Conservation (phyloP, 306 rosid species). For the Pterocarpus santalinus region DNA sequence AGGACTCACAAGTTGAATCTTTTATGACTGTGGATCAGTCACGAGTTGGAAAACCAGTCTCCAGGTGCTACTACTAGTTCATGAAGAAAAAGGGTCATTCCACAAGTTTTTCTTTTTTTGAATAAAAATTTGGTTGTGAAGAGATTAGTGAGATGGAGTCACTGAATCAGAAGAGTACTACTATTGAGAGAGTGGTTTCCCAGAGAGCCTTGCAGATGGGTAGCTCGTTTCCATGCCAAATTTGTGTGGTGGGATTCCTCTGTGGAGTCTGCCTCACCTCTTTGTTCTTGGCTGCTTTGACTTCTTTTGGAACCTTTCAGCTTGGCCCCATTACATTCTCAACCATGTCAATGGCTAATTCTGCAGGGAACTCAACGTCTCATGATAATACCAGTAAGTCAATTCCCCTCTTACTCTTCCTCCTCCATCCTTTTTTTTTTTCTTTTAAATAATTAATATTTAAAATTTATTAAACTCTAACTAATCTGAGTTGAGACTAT, state of each 20-base stretch:
- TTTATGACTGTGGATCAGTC: constrained; percentile 28
- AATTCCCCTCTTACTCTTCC: neutral
- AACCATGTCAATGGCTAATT: constrained; percentile 52
- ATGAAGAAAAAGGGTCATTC: constrained; percentile 32
- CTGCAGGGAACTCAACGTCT: constrained; percentile 60
- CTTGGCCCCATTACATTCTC: constrained; percentile 66
- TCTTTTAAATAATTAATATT: too few relatives aligned
- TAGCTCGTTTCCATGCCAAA: constrained; percentile 81
- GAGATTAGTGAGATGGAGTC: constrained; percentile 55
- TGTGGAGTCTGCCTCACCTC: constrained; percentile 84
- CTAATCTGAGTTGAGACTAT: neutral
- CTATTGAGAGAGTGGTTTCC: constrained; percentile 80
- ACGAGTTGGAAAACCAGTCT: constrained; percentile 43
- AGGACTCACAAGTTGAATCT: constrained; percentile 42
- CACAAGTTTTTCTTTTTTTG: constrained; percentile 6
- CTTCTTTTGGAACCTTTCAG: constrained; percentile 75
- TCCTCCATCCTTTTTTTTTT: too few relatives aligned
- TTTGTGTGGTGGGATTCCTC: constrained; percentile 91
- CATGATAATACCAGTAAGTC: constrained; percentile 63
- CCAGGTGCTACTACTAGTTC: neutral
- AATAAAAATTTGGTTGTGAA: constrained; percentile 5
- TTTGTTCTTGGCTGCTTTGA: constrained; percentile 77
- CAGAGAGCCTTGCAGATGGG: constrained; percentile 89
- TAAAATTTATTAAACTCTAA: too few relatives aligned
- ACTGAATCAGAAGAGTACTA: constrained; percentile 54